Conservation (phyloP, 1,139 yeast genomes). For the Maudiozyma humilis region DNA sequence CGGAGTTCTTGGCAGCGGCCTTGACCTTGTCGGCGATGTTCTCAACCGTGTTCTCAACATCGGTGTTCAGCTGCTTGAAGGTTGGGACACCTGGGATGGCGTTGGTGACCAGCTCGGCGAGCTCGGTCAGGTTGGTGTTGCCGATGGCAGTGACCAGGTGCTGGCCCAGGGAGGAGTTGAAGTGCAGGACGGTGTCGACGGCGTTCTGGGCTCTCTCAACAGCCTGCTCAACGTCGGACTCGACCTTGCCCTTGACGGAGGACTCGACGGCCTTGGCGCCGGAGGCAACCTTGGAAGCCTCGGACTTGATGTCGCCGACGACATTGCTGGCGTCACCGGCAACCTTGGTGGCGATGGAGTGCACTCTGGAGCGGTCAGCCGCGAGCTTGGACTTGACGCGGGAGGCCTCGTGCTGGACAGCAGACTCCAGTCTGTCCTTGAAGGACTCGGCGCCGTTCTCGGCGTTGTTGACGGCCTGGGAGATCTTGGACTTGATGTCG, state of each 20-base stretch:
- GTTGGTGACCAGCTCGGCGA: background rate
- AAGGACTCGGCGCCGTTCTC: background rate
- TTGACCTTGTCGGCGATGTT: too few species aligned
- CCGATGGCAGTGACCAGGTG: constrained; percentile 3
- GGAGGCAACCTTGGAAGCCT: background rate
- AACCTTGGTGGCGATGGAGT: background rate
- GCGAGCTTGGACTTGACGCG: too few species aligned
- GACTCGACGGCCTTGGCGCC: background rate
- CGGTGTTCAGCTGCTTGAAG: background rate
- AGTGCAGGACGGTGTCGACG: constrained; percentile 1
- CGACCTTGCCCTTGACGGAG: too few species aligned
- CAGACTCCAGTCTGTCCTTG: background rate
- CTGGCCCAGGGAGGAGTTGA: constrained; percentile 3
- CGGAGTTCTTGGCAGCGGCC: constrained; percentile 1
- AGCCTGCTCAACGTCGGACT: background rate
- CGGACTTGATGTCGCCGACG: background rate
- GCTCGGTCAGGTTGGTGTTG: constrained; percentile 1
- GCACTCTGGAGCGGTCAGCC: background rate
- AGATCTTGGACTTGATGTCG: constrained; percentile 1
- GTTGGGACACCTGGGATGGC: constrained; percentile 4
- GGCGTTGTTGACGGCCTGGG: background rate
- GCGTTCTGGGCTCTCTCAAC: background rate
- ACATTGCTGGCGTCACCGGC: background rate
- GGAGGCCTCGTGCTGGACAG: background rate
- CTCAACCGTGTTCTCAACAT: background rate